These are phyloP conservation scores for Capronia epimyces DNA, from an alignment of 2,329 filamentous ascomycete genomes.

Conservation along the genomic window DNA sequence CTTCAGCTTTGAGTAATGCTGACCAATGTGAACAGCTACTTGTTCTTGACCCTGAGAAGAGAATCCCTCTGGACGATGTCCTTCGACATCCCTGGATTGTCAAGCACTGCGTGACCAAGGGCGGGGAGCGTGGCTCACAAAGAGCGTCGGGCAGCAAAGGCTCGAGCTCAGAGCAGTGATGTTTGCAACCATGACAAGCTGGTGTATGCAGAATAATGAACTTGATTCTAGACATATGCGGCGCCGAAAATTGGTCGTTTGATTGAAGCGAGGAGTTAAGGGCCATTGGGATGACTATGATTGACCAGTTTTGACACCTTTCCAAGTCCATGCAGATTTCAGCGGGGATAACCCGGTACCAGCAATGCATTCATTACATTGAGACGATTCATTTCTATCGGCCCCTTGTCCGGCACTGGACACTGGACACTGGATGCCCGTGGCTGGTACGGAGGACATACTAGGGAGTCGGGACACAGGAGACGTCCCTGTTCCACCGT, in stretches of 20 bases:
- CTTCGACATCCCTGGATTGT: slow-evolving; percentile 92
- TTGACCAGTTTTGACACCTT: not conserved
- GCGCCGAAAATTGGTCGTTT: not conserved
- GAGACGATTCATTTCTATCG: no score
- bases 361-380: no score
- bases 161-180: slow-evolving; percentile 6
- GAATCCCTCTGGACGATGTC: slow-evolving; percentile 82
- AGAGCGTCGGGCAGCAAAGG: slow-evolving; percentile 11
- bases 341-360: no score
- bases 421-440: no score
- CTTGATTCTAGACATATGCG: not conserved
- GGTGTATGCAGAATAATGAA: not conserved
- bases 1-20: slow-evolving; percentile 16
- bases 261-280: not conserved
- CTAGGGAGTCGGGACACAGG: no score
- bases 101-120: slow-evolving; percentile 64
- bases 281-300: not conserved
- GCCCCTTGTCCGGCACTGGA: no score
- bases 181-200: not conserved
- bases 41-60: slow-evolving; percentile 87
- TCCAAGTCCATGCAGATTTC: no score
- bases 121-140: slow-evolving; percentile 24
- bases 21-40: slow-evolving; percentile 56
- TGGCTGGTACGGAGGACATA: no score
- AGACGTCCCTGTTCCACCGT: not conserved